Evolutionary conservation across 108 stramenopile species (phyloP).

Genomic region (Aurantiochytrium sp.): DNA sequence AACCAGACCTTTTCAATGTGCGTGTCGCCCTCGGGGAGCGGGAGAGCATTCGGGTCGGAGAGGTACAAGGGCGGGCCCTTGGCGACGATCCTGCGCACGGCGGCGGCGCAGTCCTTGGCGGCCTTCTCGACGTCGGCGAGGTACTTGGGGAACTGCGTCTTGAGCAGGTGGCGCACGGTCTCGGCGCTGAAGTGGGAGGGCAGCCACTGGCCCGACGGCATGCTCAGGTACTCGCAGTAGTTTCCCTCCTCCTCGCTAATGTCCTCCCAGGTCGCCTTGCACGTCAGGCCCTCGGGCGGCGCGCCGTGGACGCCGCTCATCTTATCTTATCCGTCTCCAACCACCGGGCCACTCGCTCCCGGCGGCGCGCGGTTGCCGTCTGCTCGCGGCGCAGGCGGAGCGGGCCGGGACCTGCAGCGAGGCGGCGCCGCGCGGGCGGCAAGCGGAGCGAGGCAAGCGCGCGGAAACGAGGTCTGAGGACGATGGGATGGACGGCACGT

Average conservation of each 20-base stretch:
- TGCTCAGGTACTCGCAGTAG: constrained; percentile 29
- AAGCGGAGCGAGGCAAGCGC: no score
- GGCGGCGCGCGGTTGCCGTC: no score
- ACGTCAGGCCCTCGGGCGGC: neutral
- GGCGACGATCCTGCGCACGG: neutral
- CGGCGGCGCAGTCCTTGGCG: constrained; percentile 23
- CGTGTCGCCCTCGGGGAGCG: constrained; percentile 3
- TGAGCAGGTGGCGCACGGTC: neutral
- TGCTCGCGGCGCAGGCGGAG: no score
- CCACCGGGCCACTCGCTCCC: no score
- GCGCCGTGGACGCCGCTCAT: neutral
- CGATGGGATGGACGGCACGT: no score
- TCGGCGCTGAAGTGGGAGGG: neutral
- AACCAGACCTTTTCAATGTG: constrained; percentile 11
- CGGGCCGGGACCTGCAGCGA: no score
- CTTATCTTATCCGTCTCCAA: neutral
- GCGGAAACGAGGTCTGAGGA: no score
- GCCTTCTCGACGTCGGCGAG: neutral
- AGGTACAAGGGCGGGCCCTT: neutral
- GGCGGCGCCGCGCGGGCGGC: no score
- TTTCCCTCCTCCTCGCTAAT: neutral
- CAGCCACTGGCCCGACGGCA: neutral
- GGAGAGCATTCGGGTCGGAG: neutral
- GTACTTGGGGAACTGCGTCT: neutral
- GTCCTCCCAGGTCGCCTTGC: constrained; percentile 14